phyloP scores from a whole-genome alignment of 345 rosid genomes.

The Excoecaria cochinchinensis region DNA sequence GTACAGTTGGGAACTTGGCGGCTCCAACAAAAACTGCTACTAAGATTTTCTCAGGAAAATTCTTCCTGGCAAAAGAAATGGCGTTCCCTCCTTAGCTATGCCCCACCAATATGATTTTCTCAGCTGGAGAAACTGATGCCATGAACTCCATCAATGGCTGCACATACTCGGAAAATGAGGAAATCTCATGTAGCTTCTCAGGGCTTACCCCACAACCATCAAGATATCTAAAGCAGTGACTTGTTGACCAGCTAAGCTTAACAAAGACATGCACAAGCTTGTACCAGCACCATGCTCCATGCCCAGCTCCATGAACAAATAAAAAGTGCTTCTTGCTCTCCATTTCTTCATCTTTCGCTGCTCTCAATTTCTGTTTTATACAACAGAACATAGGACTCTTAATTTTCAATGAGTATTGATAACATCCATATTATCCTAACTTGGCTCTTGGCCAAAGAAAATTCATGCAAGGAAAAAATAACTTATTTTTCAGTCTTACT shows the following conservation, averaged over 20 bases:
- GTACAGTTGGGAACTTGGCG: constrained; percentile 45
- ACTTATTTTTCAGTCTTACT: too few relatives aligned
- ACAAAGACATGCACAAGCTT: constrained; percentile 39
- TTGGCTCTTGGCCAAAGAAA: too few relatives aligned
- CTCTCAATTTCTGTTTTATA: neutral
- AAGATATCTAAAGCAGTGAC: constrained; percentile 58
- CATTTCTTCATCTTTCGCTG: neutral
- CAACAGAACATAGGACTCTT: too few relatives aligned
- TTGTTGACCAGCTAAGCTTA: constrained; percentile 40
- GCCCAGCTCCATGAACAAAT: constrained; percentile 52
- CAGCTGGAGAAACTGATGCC: constrained; percentile 38
- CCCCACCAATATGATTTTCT: constrained; percentile 54
- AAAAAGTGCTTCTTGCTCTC: constrained; percentile 41
- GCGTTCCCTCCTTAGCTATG: constrained; percentile 58
- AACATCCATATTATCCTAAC: too few relatives aligned
- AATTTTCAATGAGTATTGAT: too few relatives aligned
- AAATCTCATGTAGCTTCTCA: constrained; percentile 30
- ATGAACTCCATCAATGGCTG: constrained; percentile 55
- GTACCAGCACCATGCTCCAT: constrained; percentile 77
- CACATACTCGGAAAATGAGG: constrained; percentile 39
- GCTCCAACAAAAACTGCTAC: constrained; percentile 52
- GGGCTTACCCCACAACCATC: constrained; percentile 39
- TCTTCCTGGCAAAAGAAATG: constrained; percentile 53
- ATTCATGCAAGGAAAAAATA: too few relatives aligned
- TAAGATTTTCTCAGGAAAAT: constrained; percentile 43